Evolutionary conservation across 2,329 filamentous ascomycete genomes (phyloP), one percentile per base, ranked within the genome.

Genomic region (Ophiosphaerella korrae): DNA sequence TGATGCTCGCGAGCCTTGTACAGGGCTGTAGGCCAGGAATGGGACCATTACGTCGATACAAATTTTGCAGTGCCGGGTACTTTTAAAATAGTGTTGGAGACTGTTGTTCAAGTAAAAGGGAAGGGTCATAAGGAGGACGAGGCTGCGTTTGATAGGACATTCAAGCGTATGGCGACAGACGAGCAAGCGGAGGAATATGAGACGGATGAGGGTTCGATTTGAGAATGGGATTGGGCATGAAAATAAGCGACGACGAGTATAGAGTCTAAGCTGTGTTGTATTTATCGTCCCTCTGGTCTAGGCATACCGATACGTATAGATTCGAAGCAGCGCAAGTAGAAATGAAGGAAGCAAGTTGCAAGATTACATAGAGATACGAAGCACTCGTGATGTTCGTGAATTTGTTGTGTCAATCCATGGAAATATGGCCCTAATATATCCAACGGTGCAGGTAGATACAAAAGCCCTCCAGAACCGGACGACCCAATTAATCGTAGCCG

Each of bases 21-120:
- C 13, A 41, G 44, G 42, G 33, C 9, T 23, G 55, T 57, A 13
- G 55, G 44, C 16, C 35, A 50, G 42, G 51, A 60, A 37, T 63
- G 62, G 56, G 55, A 63, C 47, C n/a, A 11, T 31, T 46, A 24
- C 34, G 50, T 59, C 9, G 58, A 63, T 42, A 36, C 48, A 35
- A 16, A 53, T 29, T 59, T 45, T 40, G 37, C 60, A n/a, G 48
- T 48, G 18, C 3, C 14, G 21, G 50, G 35, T 1, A 59, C 43
- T 33, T 63, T 62, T 32, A 50, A 50, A 41, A 49, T 60, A 7
- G 38, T 57, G 5, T 14, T 61, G 8, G 37, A 50, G 18, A 45
- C 35, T 14, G 33, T 45, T 14, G 24, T 46, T 33, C 50, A 48
- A 1, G 42, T 16, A 31, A 34, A 41, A n/a, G 33, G 12, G 26